Conservation (phyloP, 2,329 filamentous ascomycete species). For the Lasiodiplodia sp. region DNA sequence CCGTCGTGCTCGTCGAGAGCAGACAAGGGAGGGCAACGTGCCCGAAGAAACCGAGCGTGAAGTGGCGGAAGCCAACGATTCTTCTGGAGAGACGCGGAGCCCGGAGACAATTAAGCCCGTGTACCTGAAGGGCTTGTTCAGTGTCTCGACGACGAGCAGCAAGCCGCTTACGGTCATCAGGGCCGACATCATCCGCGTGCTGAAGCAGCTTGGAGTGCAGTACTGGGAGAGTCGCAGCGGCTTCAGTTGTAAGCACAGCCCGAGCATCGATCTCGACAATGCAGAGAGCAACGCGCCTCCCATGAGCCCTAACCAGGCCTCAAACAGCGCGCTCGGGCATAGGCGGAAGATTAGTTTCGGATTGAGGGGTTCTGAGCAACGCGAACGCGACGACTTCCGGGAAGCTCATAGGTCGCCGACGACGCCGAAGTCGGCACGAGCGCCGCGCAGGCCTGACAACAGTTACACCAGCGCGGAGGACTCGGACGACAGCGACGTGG, state of each 20-base stretch:
- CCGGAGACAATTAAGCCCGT: slow-evolving; percentile 91
- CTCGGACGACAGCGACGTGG: slow-evolving; percentile 76
- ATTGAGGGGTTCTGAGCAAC: slow-evolving; percentile 64
- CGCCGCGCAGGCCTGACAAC: slow-evolving; percentile 63
- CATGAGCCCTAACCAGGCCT: slow-evolving; percentile 37
- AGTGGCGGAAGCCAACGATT: slow-evolving; percentile 62
- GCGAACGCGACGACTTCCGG: slow-evolving; percentile 75
- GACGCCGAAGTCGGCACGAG: slow-evolving; percentile 56
- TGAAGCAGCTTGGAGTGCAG: slow-evolving; percentile 87
- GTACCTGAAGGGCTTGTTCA: slow-evolving; percentile 95
- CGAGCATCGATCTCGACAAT: slow-evolving; percentile 85
- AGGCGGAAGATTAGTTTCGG: slow-evolving; percentile 85
- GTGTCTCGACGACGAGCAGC: slow-evolving; percentile 93
- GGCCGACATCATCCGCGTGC: slow-evolving; percentile 86
- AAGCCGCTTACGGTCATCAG: slow-evolving; percentile 88
- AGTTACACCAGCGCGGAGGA: slow-evolving; percentile 89
- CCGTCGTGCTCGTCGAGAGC: slow-evolving; percentile 76
- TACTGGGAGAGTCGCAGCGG: slow-evolving; percentile 92
- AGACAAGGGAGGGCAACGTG: slow-evolving; percentile 76
- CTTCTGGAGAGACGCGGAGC: slow-evolving; percentile 56
- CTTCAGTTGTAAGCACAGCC: slow-evolving; percentile 86
- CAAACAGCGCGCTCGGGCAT: slow-evolving; percentile 60
- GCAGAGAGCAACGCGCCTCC: slow-evolving; percentile 59
- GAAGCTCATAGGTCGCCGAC: slow-evolving; percentile 64
- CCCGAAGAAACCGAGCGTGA: slow-evolving; percentile 92